phyloP scores from a whole-genome alignment of 1,284 basidiomycete species.

The Crucibulum parvulum region DNA sequence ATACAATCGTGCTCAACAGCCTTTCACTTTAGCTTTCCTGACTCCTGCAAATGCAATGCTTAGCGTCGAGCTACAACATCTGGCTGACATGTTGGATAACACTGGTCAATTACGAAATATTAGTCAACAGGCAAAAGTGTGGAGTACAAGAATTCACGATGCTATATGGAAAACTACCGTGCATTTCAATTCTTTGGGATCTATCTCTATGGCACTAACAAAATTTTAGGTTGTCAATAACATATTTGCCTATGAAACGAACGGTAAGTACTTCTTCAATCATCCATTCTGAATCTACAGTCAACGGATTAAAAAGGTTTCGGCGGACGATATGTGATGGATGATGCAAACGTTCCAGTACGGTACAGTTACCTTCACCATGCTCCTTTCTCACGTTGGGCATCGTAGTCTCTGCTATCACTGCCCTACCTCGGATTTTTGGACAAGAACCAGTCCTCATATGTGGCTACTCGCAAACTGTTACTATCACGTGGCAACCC shows the following conservation, averaged over 20 bases:
- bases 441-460: conserved; percentile 60
- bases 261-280: conserved; percentile 53
- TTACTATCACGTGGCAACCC: conserved; percentile 71
- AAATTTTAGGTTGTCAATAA: conserved; percentile 57
- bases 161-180: conserved; percentile 74
- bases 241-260: conserved; percentile 81
- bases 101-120: conserved; percentile 54
- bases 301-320: conserved; percentile 47
- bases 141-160: conserved; percentile 64
- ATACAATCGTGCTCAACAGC: not conserved
- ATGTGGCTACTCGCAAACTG: conserved; percentile 65
- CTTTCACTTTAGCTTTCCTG: conserved; percentile 61
- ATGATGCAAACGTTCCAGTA: conserved; percentile 84
- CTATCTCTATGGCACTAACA: conserved; percentile 3
- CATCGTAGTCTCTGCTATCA: conserved; percentile 69
- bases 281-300: not conserved
- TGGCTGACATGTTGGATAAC: conserved; percentile 66
- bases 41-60: conserved; percentile 84
- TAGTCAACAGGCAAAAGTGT: conserved; percentile 60
- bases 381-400: not conserved
- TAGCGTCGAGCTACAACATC: conserved; percentile 69
- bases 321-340: conserved; percentile 78
- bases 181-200: conserved; percentile 14
- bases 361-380: conserved; percentile 22
- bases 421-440: conserved; percentile 82